These are phyloP conservation scores for Hydrangea macrophylla DNA, from an alignment of 148 eudicot genomes.

Conservation along the genomic window DNA sequence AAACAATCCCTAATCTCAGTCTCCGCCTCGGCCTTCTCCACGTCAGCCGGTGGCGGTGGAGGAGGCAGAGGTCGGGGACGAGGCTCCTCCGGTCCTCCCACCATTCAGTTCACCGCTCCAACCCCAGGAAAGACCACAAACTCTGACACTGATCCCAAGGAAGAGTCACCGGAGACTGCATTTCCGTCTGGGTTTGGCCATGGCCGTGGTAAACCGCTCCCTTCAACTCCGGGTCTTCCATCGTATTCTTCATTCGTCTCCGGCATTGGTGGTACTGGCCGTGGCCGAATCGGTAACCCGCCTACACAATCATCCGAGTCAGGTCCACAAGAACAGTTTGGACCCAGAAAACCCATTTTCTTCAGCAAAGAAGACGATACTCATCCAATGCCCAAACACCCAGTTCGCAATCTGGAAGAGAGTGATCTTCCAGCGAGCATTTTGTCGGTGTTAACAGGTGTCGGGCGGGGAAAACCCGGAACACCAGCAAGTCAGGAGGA, in stretches of 20 bases:
- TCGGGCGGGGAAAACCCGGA: slow-evolving; percentile 55
- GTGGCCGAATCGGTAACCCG: slow-evolving; percentile 34
- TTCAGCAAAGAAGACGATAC: slow-evolving; percentile 28
- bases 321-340: slow-evolving; percentile 1
- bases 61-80: slow-evolving; percentile 58
- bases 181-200: slow-evolving; percentile 43
- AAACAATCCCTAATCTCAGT: slow-evolving; percentile 18
- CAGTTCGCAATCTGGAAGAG: slow-evolving; percentile 16
- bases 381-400: slow-evolving; percentile 11
- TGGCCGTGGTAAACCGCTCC: slow-evolving; percentile 50
- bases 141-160: slow-evolving; percentile 7
- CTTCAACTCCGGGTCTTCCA: slow-evolving; percentile 34
- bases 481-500: slow-evolving; percentile 7
- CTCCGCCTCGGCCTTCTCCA: slow-evolving; percentile 45
- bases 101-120: slow-evolving; percentile 21
- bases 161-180: slow-evolving; percentile 6
- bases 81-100: slow-evolving; percentile 20
- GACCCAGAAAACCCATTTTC: slow-evolving; percentile 35
- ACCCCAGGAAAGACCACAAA: slow-evolving; percentile 17
- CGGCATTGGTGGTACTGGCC: slow-evolving; percentile 21
- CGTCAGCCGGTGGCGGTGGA: slow-evolving; percentile 52
- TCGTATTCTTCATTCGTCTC: slow-evolving; percentile 32
- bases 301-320: slow-evolving; percentile 13
- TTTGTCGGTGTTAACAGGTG: slow-evolving; percentile 34
- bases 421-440: slow-evolving; percentile 28